Evolutionary conservation across 306 rosid species (phyloP).

Genomic region (Citrullus colocynthis): DNA sequence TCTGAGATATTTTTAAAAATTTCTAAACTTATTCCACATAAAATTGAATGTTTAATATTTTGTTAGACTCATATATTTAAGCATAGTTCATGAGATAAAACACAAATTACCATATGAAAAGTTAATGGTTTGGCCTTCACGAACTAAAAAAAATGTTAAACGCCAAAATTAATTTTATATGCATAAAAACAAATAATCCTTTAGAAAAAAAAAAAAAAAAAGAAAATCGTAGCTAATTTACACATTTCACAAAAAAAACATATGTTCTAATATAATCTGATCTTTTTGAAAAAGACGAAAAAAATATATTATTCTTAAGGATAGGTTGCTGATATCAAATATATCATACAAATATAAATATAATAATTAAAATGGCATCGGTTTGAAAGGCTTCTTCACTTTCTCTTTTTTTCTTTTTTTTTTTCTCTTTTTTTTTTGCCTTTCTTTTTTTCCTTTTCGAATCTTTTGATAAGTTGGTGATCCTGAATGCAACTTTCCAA

Average conservation of each 20-base stretch:
- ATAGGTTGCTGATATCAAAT: slow-evolving; percentile 1
- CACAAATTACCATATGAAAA: too few species aligned
- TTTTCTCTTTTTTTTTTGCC: not conserved
- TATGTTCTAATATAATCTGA: not conserved
- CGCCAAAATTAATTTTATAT: too few species aligned
- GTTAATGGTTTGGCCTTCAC: too few species aligned
- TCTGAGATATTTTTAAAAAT: too few species aligned
- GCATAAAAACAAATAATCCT: too few species aligned
- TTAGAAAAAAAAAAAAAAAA: too few species aligned
- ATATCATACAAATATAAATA: not conserved
- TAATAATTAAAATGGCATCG: not conserved
- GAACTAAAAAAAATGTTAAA: too few species aligned
- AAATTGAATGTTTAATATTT: too few species aligned
- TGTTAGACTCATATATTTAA: too few species aligned
- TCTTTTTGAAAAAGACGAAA: not conserved
- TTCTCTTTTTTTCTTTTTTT: not conserved
- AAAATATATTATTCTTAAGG: not conserved
- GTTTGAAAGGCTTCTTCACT: not conserved
- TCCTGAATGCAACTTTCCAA: not conserved
- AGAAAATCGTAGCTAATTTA: not conserved
- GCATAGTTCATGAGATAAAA: too few species aligned
- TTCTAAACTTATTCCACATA: too few species aligned
- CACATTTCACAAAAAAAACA: not conserved
- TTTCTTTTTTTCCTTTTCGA: not conserved
- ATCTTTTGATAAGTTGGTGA: not conserved